Evolutionary conservation across 164 flowering plant genomes (phyloP).

Genomic region (Annona cherimola): DNA sequence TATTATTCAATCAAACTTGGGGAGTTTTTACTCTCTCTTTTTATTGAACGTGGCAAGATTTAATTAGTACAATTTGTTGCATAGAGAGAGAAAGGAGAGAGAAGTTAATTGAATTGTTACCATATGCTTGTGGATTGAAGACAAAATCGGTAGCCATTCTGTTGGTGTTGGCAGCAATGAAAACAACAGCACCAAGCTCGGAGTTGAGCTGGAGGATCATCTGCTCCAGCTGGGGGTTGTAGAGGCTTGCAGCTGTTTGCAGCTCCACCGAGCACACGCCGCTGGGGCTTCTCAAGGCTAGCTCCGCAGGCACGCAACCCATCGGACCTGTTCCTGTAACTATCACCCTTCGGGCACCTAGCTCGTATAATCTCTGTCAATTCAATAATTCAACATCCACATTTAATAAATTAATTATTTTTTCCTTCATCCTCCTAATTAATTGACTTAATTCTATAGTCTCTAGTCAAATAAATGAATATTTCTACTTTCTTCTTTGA

Average conservation of each 20-base stretch:
- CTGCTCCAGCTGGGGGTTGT: slow-evolving; percentile 46
- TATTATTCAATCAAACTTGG: too few relatives aligned
- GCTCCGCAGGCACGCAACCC: slow-evolving; percentile 67
- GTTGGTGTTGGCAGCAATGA: slow-evolving; percentile 37
- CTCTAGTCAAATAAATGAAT: too few relatives aligned
- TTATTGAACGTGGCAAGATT: too few relatives aligned
- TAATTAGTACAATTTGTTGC: too few relatives aligned
- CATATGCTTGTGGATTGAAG: slow-evolving; percentile 42
- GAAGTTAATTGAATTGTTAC: slow-evolving; percentile 19
- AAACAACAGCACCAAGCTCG: slow-evolving; percentile 37
- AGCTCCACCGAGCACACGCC: slow-evolving; percentile 47
- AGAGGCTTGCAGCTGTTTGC: slow-evolving; percentile 42
- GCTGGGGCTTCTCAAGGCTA: slow-evolving; percentile 36
- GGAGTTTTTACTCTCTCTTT: too few relatives aligned
- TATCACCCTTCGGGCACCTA: slow-evolving; percentile 57
- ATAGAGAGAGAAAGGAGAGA: too few relatives aligned
- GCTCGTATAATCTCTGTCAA: slow-evolving; percentile 48
- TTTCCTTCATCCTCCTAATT: too few relatives aligned
- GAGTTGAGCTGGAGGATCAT: slow-evolving; percentile 44
- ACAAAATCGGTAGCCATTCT: slow-evolving; percentile 39
- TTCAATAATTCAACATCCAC: too few relatives aligned
- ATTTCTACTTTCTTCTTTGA: too few relatives aligned
- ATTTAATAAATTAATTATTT: too few relatives aligned
- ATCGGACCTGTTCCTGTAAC: slow-evolving; percentile 82
- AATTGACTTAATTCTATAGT: too few relatives aligned